Percentiles rank a stretch among this genome's conserved stretches.
Evolutionary conservation across 352 stramenopile genomes (phyloP).

Genomic region (Globisporangium abappressorium): DNA sequence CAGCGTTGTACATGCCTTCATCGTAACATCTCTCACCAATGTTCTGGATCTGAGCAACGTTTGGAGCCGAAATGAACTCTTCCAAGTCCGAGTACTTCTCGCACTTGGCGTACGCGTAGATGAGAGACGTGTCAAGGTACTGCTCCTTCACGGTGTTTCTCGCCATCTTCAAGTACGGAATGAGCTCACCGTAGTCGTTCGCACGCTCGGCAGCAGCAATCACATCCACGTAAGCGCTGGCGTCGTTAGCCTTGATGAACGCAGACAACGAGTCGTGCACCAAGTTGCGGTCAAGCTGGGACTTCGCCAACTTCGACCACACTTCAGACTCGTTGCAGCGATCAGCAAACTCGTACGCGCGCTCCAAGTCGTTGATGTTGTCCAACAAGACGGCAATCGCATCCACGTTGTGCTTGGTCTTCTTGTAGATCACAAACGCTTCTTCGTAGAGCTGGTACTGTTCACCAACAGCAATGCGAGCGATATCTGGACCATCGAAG

Average conservation of each 20-base stretch:
- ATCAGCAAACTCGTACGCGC: conserved; percentile 98
- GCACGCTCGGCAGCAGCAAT: conserved; percentile 96
- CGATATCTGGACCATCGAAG: conserved; percentile 99
- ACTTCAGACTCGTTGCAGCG: conserved; percentile 98
- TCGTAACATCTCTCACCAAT: conserved; percentile 98
- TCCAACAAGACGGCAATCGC: conserved; percentile 92
- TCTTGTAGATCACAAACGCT: conserved; percentile 99
- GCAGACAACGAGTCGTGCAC: conserved; percentile 97
- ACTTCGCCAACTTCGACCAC: conserved; percentile 98
- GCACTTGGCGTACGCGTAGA: conserved; percentile 99
- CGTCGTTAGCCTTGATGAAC: conserved; percentile 99
- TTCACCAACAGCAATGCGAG: conserved; percentile 97
- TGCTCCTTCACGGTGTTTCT: conserved; percentile 99
- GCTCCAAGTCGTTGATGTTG: conserved; percentile 98
- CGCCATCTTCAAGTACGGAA: conserved; percentile 99
- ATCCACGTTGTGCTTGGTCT: conserved; percentile 97
- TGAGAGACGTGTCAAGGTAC: conserved; percentile 98
- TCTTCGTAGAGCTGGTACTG: conserved; percentile 99
- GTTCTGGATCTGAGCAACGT: conserved; percentile 99
- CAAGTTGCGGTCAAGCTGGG: conserved; percentile 95
- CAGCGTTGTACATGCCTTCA: conserved; percentile 98
- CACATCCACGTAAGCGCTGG: conserved; percentile 96
- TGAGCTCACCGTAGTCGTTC: conserved; percentile 96
- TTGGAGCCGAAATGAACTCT: conserved; percentile 98
- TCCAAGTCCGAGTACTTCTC: conserved; percentile 99